Evolutionary conservation across 768 basidiomycete species (phyloP).

Genomic region (Mycena indigotica): DNA sequence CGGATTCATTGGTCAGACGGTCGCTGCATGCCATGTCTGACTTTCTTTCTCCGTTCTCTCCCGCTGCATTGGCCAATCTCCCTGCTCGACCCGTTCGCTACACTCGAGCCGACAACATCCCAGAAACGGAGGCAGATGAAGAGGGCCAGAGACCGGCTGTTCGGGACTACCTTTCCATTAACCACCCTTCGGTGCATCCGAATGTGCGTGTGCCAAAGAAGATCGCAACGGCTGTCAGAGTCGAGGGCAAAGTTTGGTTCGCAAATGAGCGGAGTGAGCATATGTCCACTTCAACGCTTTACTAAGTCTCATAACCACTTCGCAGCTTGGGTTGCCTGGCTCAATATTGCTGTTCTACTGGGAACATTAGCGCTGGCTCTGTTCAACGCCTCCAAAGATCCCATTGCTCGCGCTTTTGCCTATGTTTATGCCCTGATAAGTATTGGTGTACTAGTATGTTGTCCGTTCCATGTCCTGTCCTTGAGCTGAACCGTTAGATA

Average conservation of each 20-base stretch:
- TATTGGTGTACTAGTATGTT: constrained; percentile 61
- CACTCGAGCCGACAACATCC: constrained; percentile 73
- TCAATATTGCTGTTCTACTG: constrained; percentile 82
- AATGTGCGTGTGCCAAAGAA: constrained; percentile 81
- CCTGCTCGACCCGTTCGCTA: constrained; percentile 54
- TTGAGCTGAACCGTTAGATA: constrained; percentile 43
- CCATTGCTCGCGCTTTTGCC: constrained; percentile 75
- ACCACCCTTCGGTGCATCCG: constrained; percentile 47
- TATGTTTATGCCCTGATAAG: constrained; percentile 83
- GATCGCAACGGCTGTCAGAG: constrained; percentile 76
- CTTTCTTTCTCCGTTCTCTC: constrained; percentile 67
- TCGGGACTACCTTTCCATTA: constrained; percentile 78
- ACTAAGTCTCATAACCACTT: not conserved
- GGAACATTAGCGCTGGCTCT: constrained; percentile 85
- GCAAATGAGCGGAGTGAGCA: constrained; percentile 88
- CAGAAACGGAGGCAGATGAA: constrained; percentile 53
- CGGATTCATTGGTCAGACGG: constrained; percentile 49
- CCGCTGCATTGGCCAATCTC: constrained; percentile 55
- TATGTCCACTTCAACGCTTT: not conserved
- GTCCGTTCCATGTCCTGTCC: not conserved
- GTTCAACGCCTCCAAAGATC: constrained; percentile 81
- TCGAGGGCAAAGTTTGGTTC: constrained; percentile 97
- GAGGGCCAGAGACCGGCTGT: constrained; percentile 61
- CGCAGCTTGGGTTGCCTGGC: constrained; percentile 89
- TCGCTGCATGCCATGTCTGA: constrained; percentile 67